Conservation (phyloP, 73 alveolate species). For the Paramecium biaurelia region DNA sequence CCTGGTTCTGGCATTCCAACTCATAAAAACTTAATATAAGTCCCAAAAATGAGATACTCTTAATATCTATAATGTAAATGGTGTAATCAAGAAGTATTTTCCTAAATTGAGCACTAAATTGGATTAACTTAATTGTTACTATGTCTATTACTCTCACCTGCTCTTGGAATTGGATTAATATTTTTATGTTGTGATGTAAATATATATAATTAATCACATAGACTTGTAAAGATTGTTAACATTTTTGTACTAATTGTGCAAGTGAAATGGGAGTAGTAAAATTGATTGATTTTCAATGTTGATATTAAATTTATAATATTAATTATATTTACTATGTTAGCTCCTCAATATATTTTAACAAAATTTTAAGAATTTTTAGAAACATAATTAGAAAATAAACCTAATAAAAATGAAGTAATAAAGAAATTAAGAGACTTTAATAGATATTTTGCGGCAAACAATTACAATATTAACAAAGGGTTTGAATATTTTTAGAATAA, state of each 20-base stretch:
- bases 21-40: background rate
- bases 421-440: conserved; percentile 8
- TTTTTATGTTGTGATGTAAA: background rate
- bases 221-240: background rate
- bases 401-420: background rate
- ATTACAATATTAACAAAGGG: background rate
- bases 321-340: background rate
- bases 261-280: background rate
- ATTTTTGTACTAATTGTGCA: background rate
- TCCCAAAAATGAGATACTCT: background rate
- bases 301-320: background rate
- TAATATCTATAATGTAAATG: background rate
- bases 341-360: background rate
- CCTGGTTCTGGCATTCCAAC: background rate
- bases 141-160: background rate
- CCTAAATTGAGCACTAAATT: background rate
- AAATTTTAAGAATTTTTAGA: background rate
- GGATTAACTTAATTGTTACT: background rate
- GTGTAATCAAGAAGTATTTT: background rate
- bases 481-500: background rate
- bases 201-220: background rate
- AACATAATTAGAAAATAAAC: background rate
- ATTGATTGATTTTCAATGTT: background rate
- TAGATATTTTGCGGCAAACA: background rate
- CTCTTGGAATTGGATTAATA: background rate